phyloP scores from a whole-genome alignment of 1,284 basidiomycete genomes.

The Mycena sp. region DNA sequence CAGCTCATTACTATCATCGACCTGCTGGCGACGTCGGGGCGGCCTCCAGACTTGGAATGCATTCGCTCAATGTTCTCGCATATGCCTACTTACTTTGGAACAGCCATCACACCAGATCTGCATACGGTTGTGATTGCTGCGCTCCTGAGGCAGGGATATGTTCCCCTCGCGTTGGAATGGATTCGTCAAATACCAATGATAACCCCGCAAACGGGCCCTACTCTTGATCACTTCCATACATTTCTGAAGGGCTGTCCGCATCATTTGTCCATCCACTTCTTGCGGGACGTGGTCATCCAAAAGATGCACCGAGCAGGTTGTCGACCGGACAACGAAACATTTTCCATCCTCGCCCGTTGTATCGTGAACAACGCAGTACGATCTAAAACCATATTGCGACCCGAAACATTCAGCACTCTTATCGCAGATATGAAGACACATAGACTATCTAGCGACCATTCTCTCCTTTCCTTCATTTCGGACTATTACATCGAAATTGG shows the following conservation, averaged over 20 bases:
- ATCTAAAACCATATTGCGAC: conserved; percentile 45
- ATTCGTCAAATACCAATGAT: conserved; percentile 57
- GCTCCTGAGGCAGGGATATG: conserved; percentile 53
- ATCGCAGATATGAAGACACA: conserved; percentile 56
- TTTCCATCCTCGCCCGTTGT: conserved; percentile 54
- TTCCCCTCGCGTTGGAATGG: conserved; percentile 57
- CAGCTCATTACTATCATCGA: conserved; percentile 50
- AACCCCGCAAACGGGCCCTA: conserved; percentile 53
- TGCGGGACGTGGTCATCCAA: conserved; percentile 51
- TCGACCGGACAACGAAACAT: conserved; percentile 57
- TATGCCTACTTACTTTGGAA: conserved; percentile 54
- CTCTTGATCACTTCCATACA: conserved; percentile 62
- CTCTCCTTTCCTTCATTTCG: conserved; percentile 52
- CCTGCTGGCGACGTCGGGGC: conserved; percentile 57
- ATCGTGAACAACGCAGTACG: conserved; percentile 44
- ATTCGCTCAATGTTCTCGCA: conserved; percentile 60
- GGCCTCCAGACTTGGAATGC: conserved; percentile 56
- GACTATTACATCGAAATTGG: conserved; percentile 53
- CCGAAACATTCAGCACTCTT: conserved; percentile 49
- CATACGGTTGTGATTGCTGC: conserved; percentile 57
- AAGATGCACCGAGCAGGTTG: conserved; percentile 55
- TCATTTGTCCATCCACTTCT: conserved; percentile 46
- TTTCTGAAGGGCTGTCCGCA: conserved; percentile 56
- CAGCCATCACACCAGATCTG: conserved; percentile 50
- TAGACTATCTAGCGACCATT: conserved; percentile 53